Base-by-base conservation (phyloP, 495 filamentous ascomycete species). In the Glonium stellatum region DNA sequence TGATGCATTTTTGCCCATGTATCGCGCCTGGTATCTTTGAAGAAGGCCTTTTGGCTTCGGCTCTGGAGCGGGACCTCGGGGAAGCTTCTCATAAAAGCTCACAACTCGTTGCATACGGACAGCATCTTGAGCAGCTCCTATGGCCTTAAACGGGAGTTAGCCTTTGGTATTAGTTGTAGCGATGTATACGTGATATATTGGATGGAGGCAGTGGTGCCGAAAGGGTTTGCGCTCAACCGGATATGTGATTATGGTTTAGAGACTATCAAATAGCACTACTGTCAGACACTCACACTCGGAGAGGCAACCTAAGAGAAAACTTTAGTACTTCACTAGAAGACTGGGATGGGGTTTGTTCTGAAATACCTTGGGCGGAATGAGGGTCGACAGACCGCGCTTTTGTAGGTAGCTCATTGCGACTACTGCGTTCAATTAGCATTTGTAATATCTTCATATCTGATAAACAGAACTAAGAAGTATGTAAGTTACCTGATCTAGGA, bases 1-100 rank as follows among this genome's bases (percentile, higher is more conserved):
- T 51, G 87, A 88, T 57, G 87, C 73, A 73, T 95, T 96, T 80
- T 92, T 91, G 73, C 91, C 90, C 71, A 97, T 96, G 82, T 97
- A 92, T 70, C 87, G 85, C 66, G 86, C 85, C 79, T 93, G 89
- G 82, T 97, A 99, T 76, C 89, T 82, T 65, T 83, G 85, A 61
- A 96, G 72, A 50, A 92, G 75, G 62, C 95, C 91, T 62, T 83
- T 89, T 55, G 87, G 65, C 80, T 95, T 84, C 63, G 82, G 73
- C 71, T 87, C 82, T 64, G 93, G 89, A 62, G 90, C 90, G 62
- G 87, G 72, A 59, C 93, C 93, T 72, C 89, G 87, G 72, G 93
- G 93, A 36, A 99, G 88, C 74, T 90, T 92, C 77, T 91, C 89
- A 80, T 99, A 99, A 84, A 99, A 97, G 81, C 80, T 87, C 75